Conservation (phyloP, 2,329 filamentous ascomycete species). For the Pseudocercospora vitis region DNA sequence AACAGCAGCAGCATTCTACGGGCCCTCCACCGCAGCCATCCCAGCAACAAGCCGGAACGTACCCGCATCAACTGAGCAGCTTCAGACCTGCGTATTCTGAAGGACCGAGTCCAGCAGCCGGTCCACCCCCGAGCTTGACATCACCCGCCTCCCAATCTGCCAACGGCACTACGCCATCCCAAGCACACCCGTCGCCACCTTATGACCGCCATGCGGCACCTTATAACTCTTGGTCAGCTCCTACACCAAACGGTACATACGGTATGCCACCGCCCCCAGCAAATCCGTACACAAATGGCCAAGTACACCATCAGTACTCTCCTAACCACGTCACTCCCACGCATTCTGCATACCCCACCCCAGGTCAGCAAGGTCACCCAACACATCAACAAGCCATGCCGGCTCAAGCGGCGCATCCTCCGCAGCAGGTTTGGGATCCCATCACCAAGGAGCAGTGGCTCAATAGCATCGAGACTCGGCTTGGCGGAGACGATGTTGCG, state of each 20-base stretch:
- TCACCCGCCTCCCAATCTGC: conserved; percentile 32
- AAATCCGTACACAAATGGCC: conserved; percentile 24
- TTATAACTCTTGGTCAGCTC: conserved; percentile 29
- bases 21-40: conserved; percentile 4
- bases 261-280: conserved; percentile 25
- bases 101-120: conserved; percentile 22
- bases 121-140: conserved; percentile 27
- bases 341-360: conserved; percentile 15
- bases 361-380: conserved; percentile 16
- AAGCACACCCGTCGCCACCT: conserved; percentile 31
- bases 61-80: conserved; percentile 28
- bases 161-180: conserved; percentile 29
- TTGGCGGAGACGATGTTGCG: conserved; percentile 44
- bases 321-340: conserved; percentile 12
- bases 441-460: conserved; percentile 39
- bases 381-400: conserved; percentile 15
- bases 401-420: conserved; percentile 12
- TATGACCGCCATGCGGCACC: conserved; percentile 22
- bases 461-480: conserved; percentile 38
- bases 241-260: conserved; percentile 26
- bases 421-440: conserved; percentile 28
- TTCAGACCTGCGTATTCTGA: conserved; percentile 32
- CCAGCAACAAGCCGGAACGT: conserved; percentile 9
- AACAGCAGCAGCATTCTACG: conserved; percentile 7
- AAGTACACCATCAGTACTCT: conserved; percentile 17